phyloP scores from a whole-genome alignment of 805 yeast genomes.

The Metschnikowia rubicola region DNA sequence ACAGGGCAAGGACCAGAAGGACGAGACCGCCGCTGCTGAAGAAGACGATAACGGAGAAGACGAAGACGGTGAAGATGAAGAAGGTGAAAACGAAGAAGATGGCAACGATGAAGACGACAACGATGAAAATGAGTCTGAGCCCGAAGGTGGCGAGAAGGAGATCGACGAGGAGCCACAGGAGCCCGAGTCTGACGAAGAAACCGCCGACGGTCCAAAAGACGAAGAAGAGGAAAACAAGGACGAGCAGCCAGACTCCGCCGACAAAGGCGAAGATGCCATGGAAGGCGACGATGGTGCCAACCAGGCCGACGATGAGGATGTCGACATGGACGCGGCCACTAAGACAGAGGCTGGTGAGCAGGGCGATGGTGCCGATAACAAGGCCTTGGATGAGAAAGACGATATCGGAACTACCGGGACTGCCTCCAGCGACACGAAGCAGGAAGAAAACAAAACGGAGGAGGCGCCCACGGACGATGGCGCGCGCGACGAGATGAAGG shows the following conservation, averaged over 20 bases:
- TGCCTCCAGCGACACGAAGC: conserved; percentile 36
- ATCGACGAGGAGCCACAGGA: conserved; percentile 29
- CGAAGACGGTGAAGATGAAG: conserved; percentile 21
- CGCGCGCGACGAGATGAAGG: conserved; percentile 65
- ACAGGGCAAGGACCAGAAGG: conserved; percentile 16
- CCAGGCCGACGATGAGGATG: conserved; percentile 38
- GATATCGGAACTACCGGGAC: conserved; percentile 68
- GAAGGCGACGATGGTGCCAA: conserved; percentile 58
- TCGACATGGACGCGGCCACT: conserved; percentile 55
- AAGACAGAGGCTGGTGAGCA: conserved; percentile 58
- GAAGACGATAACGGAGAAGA: conserved; percentile 14
- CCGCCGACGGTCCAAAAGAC: conserved; percentile 19
- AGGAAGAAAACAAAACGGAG: conserved; percentile 36
- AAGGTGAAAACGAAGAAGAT: conserved; percentile 22
- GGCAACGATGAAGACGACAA: conserved; percentile 24
- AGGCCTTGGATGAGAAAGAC: conserved; percentile 55
- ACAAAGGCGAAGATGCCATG: conserved; percentile 28
- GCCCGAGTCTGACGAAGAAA: conserved; percentile 30
- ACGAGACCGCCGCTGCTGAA: conserved; percentile 11
- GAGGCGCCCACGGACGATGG: conserved; percentile 42
- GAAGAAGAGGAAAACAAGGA: conserved; percentile 41
- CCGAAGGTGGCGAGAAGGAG: conserved; percentile 18
- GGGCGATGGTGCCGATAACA: conserved; percentile 60
- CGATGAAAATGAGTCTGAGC: conserved; percentile 30
- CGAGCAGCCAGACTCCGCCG: conserved; percentile 29